Percentiles rank a stretch among this genome's conserved stretches.
phyloP scores from a whole-genome alignment of 148 eudicot species.

The Rhododendron vialii region DNA sequence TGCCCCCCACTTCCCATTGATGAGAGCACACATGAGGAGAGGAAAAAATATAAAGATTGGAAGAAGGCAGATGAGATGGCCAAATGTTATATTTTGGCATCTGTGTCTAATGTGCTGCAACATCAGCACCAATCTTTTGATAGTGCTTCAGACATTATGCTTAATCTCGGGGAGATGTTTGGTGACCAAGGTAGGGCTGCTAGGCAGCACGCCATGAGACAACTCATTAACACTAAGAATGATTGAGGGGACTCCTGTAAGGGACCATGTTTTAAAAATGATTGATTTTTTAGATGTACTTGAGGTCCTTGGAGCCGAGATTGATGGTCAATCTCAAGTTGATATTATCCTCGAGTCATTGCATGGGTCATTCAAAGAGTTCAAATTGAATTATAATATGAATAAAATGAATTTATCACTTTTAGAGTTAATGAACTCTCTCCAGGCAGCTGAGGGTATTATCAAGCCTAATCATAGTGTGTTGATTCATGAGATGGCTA shows the following conservation, averaged over 20 bases:
- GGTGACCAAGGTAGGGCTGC: background rate
- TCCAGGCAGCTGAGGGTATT: background rate
- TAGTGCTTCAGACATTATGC: background rate
- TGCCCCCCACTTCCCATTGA: background rate
- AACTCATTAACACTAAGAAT: background rate
- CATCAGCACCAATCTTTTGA: background rate
- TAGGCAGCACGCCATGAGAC: background rate
- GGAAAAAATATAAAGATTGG: background rate
- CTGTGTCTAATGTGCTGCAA: background rate
- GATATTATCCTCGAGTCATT: background rate
- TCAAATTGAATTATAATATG: background rate
- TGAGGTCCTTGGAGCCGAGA: background rate
- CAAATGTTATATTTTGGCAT: background rate
- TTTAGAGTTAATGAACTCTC: background rate
- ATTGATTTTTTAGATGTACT: background rate
- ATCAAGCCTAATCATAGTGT: background rate
- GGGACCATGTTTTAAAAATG: background rate
- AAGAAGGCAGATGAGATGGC: background rate
- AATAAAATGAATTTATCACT: background rate
- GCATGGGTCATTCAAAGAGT: background rate
- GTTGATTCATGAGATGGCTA: background rate
- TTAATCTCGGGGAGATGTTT: background rate
- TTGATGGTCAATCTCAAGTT: background rate
- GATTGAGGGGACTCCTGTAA: background rate
- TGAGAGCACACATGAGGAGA: background rate